Evolutionary conservation across 2,329 filamentous ascomycete species (phyloP), one percentile per base, ranked within the genome.

Genomic region (Trichoderma citrinoviride): DNA sequence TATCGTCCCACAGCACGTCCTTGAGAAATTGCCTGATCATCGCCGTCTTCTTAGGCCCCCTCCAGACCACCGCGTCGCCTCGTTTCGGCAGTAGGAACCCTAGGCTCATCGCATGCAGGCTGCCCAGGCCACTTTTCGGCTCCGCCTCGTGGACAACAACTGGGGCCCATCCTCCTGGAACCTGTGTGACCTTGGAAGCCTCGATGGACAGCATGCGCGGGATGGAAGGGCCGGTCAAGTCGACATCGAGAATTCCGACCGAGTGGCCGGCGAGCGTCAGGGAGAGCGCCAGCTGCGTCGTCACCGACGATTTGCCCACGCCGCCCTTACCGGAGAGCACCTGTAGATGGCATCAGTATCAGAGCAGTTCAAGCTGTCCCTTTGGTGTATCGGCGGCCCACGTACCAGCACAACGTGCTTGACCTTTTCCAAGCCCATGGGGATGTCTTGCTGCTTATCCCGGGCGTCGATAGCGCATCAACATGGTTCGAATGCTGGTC

Each of bases 11-110:
- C 33, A 92, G 83, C 5, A 97, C 93, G 73, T 97, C 93, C 1
- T 91, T 90, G 29, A 99, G 82, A 74, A 99, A 99, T 76, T 99
- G 95, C 46, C 93, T 88, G 65, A 99, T 92, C 95, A 99, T 99
- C 57, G 95, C 95, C 5, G 95, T 99, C 81, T 99, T 99, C 79
- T 99, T 99, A 2, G 95, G 95, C 0, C 95, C 95, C 61, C 95
- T 87, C 95, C 95, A 99, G 44, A 99, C 95, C 0, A 99, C 93
- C 0, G 95, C 94, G 71, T 97, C 93, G 67, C 91, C 91, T 71
- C 94, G 83, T 67, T 88, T 86, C 3, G 89, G 88, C 6, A 99
- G 84, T 7, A 99, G 84, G 72, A 99, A 98, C 3, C 93, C 95
- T 1, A 99, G 82, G 63, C 92, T 97, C 90, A 98, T 97, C 76